These are phyloP conservation scores for Sequoia sempervirens DNA, from an alignment of 75 land plant genomes.

Conservation along the genomic window DNA sequence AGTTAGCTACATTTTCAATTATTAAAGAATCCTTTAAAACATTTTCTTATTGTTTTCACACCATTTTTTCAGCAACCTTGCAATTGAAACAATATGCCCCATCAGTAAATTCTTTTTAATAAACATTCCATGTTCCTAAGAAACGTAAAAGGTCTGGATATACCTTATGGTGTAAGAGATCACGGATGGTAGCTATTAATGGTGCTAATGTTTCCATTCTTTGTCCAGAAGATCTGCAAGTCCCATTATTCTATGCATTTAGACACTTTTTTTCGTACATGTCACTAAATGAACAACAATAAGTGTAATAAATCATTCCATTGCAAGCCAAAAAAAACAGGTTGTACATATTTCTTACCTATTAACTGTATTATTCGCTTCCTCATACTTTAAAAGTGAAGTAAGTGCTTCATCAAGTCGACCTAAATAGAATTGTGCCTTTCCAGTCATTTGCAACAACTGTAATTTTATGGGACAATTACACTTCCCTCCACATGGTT, in stretches of 20 bases:
- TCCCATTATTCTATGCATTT: neutral
- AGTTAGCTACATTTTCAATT: neutral
- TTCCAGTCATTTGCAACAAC: constrained; percentile 43
- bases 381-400: constrained; percentile 42
- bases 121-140: neutral
- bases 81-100: neutral
- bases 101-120: neutral
- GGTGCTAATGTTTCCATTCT: constrained; percentile 35
- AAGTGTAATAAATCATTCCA: neutral
- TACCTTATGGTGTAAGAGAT: constrained; percentile 60
- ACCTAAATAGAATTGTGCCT: constrained; percentile 55
- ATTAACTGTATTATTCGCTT: neutral
- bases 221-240: constrained; percentile 23
- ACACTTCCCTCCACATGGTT: constrained; percentile 13
- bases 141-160: constrained; percentile 2
- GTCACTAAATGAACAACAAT: neutral
- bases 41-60: neutral
- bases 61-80: neutral
- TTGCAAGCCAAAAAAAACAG: neutral
- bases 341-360: constrained; percentile 16
- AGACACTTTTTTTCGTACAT: neutral
- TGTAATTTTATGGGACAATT: constrained; percentile 22
- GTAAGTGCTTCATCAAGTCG: constrained; percentile 58
- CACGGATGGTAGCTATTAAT: constrained; percentile 37
- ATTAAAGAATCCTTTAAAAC: neutral